A percentile compares a stretch with the other conserved stretches of the same genome.
phyloP scores from a whole-genome alignment of 2,329 filamentous ascomycete genomes.

The Paradendryphiella salina region DNA sequence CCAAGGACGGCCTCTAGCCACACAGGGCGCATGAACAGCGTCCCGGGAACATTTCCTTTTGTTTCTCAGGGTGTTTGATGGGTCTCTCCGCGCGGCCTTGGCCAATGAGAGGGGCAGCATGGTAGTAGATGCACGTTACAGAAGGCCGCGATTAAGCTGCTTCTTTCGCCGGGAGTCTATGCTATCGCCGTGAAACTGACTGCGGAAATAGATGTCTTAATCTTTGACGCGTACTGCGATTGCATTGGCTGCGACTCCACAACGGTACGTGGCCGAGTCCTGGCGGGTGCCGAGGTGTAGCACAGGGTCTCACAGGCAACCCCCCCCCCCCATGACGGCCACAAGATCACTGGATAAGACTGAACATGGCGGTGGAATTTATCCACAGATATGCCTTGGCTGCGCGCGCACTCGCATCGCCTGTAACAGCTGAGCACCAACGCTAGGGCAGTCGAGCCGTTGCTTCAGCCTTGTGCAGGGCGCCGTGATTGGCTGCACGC shows the following conservation, averaged over 20 bases:
- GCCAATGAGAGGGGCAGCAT: slow-evolving; percentile 4
- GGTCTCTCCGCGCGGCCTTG: background rate
- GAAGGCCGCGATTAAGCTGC: slow-evolving; percentile 4
- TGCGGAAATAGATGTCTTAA: background rate
- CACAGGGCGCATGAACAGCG: slow-evolving; percentile 7
- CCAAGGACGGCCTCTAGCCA: background rate
- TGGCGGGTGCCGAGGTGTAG: slow-evolving; percentile 1
- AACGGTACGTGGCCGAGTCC: background rate
- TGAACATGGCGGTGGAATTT: background rate
- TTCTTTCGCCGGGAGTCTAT: slow-evolving; percentile 1
- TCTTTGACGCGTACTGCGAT: background rate
- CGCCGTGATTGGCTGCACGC: slow-evolving; percentile 21
- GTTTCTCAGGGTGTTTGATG: slow-evolving; percentile 15
- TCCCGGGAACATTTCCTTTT: slow-evolving; percentile 14
- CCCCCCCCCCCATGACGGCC: background rate
- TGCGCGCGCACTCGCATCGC: slow-evolving; percentile 1
- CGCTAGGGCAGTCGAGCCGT: slow-evolving; percentile 18
- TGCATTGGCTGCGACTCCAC: background rate
- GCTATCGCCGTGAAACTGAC: slow-evolving; percentile 1
- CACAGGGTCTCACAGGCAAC: slow-evolving; percentile 1
- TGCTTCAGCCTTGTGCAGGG: slow-evolving; percentile 27
- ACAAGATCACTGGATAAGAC: background rate
- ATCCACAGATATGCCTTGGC: slow-evolving; percentile 1
- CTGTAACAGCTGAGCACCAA: slow-evolving; percentile 13
- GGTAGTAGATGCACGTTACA: slow-evolving; percentile 11